These are phyloP conservation scores for Closterium sp. DNA, from an alignment of 139 green algal species.

Conservation along the genomic window DNA sequence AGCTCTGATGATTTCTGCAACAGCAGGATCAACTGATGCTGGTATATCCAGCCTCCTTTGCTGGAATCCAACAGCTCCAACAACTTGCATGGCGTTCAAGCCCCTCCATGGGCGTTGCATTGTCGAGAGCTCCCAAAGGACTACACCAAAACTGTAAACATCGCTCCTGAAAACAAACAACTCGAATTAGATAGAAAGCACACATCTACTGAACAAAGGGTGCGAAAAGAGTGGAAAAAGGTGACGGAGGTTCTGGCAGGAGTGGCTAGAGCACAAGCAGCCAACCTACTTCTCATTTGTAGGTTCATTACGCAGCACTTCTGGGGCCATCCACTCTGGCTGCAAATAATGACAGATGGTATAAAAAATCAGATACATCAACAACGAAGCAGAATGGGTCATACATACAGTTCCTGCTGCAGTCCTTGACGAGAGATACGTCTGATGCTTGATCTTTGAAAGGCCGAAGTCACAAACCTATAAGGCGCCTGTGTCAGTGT, in stretches of 20 bases:
- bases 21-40: slow-evolving; percentile 50
- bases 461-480: slow-evolving; percentile 59
- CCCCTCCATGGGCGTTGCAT: slow-evolving; percentile 78
- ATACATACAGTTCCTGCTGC: slow-evolving; percentile 66
- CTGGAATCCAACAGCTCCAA: slow-evolving; percentile 82
- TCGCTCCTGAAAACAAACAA: slow-evolving; percentile 56
- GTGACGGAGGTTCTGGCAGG: no score
- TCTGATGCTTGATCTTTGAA: slow-evolving; percentile 44
- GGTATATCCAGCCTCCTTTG: slow-evolving; percentile 71
- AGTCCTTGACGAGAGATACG: slow-evolving; percentile 54
- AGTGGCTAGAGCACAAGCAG: no score
- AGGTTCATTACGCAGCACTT: slow-evolving; percentile 59
- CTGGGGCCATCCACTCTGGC: slow-evolving; percentile 90
- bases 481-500: not conserved
- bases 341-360: not conserved
- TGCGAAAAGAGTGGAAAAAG: no score
- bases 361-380: not conserved
- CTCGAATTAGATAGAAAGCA: not conserved
- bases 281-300: slow-evolving; percentile 73
- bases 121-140: slow-evolving; percentile 91
- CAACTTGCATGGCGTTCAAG: slow-evolving; percentile 77
- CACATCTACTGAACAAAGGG: no score
- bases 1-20: slow-evolving; percentile 29
- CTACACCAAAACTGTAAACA: slow-evolving; percentile 80
- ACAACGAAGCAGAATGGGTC: not conserved